These are phyloP conservation scores for Tolypocladium tropicale DNA, from an alignment of 2,329 filamentous ascomycete species.

Conservation along the genomic window DNA sequence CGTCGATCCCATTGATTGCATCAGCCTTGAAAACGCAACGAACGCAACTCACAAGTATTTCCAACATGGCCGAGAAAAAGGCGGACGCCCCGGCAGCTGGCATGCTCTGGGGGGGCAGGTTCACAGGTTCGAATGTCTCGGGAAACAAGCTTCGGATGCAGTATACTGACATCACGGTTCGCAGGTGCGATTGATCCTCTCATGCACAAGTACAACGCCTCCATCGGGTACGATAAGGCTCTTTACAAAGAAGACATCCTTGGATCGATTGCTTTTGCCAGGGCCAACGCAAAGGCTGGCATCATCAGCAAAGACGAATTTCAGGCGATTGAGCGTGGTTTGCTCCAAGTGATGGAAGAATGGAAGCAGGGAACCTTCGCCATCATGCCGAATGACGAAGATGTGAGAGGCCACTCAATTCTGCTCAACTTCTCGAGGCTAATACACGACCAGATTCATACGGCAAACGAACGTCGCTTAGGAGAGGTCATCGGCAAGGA, in stretches of 20 bases:
- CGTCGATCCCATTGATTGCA: not conserved
- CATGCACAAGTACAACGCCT: not conserved
- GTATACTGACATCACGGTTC: not conserved
- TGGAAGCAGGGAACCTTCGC: not conserved
- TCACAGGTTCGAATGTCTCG: not conserved
- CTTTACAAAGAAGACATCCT: not conserved
- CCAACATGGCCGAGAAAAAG: not conserved
- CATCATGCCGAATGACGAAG: not conserved
- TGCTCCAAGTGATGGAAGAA: not conserved
- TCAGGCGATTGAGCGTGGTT: not conserved
- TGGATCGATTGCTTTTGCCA: not conserved
- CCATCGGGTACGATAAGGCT: not conserved
- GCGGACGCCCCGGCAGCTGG: not conserved
- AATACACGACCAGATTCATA: constrained; percentile 39
- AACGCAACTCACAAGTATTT: not conserved
- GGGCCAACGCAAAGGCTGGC: not conserved
- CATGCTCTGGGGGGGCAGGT: not conserved
- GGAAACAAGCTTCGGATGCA: not conserved
- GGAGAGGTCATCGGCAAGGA: constrained; percentile 82
- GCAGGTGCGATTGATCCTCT: not conserved
- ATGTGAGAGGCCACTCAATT: not conserved
- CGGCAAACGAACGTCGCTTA: constrained; percentile 59
- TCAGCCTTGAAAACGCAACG: not conserved
- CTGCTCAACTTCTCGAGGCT: not conserved
- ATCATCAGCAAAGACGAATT: not conserved